Base-by-base conservation (phyloP, 805 yeast genomes). In the Debaryomyces hansenii region DNA sequence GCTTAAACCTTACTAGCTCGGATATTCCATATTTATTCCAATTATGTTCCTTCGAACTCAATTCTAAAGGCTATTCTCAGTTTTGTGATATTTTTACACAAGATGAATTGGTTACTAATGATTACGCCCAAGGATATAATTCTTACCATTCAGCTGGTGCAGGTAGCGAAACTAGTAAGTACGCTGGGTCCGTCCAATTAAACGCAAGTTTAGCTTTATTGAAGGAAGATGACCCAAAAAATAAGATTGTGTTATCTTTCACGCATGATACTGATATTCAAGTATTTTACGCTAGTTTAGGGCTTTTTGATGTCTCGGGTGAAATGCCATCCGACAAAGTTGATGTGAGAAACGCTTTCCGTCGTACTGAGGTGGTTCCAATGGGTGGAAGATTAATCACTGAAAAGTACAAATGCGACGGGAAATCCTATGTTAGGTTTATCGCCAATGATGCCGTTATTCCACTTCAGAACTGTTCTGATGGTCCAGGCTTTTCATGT, bases 31-130 rank as follows among this genome's bases (percentile, higher is more conserved):
- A 60, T 16, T 53, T 85, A 51, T 80, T 84, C 55, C 69, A 72
- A 6, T 75, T 82, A 64, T 87, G 94, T 64, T 88, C 87, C 4
- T 87, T 75, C 60, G 94, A 87, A 62, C 66, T 85, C 37, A 86
- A 85, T 46, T 84, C 80, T 10, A 71, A 71, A 42, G 91, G 91
- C 9, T 58, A 66, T 44, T 83, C 90, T 15, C 72, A 75, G 20
- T 79, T 85, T 49, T 87, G 92, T 64, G 72, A 74, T 35, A 70
- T 83, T 33, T 79, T 87, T 63, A 82, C 87, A 27, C 72, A 70
- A 53, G 79, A 80, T 12, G 90, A 86, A 48, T 82, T 82, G 73
- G 63, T 82, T 44, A 77, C 75, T 16, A 77, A 75, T 53, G 83
- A 82, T 45, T 87, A 86, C 64, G 68, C 75, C 20, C 69, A 70